Conservation (phyloP, 306 rosid genomes). For the Citrullus colocynthis region DNA sequence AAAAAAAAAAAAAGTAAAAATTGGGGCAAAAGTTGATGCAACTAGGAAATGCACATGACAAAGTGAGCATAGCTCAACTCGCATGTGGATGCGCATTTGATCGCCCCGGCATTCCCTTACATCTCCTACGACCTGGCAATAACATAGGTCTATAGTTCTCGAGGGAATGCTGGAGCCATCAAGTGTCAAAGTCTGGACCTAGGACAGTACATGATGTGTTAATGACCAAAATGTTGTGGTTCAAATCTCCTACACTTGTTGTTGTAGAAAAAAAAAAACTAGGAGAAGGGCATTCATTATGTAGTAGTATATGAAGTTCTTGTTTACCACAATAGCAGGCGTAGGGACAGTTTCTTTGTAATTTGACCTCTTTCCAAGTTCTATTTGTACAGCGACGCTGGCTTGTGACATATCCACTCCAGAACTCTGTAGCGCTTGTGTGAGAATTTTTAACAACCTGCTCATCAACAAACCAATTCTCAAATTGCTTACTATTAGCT, state of each 20-base stretch:
- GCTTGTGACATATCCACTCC: conserved; percentile 98
- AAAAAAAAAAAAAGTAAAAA: no score
- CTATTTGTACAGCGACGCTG: conserved; percentile 79
- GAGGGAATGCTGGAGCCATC: no score
- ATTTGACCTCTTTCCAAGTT: conserved; percentile 60
- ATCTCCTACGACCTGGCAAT: no score
- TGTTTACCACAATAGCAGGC: conserved; percentile 34
- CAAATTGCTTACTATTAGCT: neutral
- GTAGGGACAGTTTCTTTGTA: conserved; percentile 23
- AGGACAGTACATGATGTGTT: no score
- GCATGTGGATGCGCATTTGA: no score
- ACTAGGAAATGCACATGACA: neutral
- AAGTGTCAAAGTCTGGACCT: no score
- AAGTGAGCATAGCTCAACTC: no score
- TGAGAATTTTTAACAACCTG: conserved; percentile 79
- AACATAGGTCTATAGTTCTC: no score
- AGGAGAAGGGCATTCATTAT: neutral
- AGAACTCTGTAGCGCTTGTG: conserved; percentile 80
- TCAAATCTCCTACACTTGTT: no score
- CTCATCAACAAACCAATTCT: conserved; percentile 4
- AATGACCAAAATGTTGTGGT: no score
- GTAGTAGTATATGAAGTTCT: neutral
- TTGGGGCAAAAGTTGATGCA: neutral
- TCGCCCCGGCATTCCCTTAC: no score
- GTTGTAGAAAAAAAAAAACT: no score